Conservation (phyloP, 306 rosid genomes). For the Cajanus cajan region DNA sequence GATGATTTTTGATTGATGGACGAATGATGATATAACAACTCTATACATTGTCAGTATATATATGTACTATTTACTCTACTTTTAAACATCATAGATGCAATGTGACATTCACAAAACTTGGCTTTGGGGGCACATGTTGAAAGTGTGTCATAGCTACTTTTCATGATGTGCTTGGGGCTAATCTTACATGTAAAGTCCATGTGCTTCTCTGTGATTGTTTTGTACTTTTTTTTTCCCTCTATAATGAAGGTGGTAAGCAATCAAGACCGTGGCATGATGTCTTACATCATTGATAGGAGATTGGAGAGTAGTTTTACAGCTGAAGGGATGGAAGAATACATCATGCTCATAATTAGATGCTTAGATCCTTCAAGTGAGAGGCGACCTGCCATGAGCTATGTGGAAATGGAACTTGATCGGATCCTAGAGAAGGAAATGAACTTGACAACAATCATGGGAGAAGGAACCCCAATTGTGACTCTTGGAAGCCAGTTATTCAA, state of each 20-base stretch:
- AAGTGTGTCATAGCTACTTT: neutral
- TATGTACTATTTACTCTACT: neutral
- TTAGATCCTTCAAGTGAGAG: slow-evolving; percentile 67
- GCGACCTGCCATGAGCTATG: slow-evolving; percentile 71
- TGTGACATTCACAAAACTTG: neutral
- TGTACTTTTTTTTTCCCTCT: neutral
- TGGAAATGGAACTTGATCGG: slow-evolving; percentile 70
- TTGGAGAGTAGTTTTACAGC: slow-evolving; percentile 71
- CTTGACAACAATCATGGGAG: slow-evolving; percentile 86
- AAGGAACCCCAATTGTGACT: slow-evolving; percentile 69
- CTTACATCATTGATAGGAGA: slow-evolving; percentile 55
- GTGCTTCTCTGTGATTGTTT: neutral
- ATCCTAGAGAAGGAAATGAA: slow-evolving; percentile 76
- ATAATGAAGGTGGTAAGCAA: slow-evolving; percentile 51
- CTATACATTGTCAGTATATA: neutral
- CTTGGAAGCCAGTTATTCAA: slow-evolving; percentile 79
- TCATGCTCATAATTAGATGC: slow-evolving; percentile 56
- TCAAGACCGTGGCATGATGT: slow-evolving; percentile 36
- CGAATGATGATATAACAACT: no score
- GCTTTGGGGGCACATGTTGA: neutral
- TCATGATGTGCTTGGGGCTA: neutral
- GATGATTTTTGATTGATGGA: neutral
- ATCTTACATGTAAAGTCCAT: neutral
- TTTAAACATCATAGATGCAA: neutral
- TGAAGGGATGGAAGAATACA: slow-evolving; percentile 69